Conservation (phyloP, 495 filamentous ascomycete species). For the Daldinia caldariorum region DNA sequence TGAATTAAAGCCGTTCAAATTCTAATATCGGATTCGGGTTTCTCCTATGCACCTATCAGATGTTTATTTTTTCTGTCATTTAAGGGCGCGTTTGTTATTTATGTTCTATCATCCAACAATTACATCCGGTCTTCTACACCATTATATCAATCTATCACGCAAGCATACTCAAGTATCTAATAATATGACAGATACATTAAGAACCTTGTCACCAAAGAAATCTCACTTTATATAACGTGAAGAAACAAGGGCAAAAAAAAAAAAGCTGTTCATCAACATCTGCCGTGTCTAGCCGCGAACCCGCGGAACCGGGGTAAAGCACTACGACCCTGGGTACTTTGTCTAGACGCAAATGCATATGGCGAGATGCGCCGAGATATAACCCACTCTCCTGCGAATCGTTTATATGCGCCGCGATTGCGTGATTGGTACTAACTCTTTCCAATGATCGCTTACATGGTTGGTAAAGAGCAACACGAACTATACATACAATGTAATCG, state of each 20-base stretch:
- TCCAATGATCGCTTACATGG: conserved; percentile 25
- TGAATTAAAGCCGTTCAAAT: neutral
- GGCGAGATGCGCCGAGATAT: conserved; percentile 22
- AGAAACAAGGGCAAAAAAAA: neutral
- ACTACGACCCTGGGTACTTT: neutral
- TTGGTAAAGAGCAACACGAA: neutral
- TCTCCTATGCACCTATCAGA: conserved; percentile 1
- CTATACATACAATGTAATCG: neutral
- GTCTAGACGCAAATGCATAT: neutral
- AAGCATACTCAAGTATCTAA: neutral
- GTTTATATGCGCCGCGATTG: conserved; percentile 33
- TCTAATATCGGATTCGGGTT: neutral
- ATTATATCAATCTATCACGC: conserved; percentile 1
- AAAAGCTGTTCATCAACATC: neutral
- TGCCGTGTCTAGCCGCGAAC: neutral
- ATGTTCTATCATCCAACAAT: neutral
- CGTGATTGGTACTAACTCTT: conserved; percentile 36
- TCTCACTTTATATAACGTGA: neutral
- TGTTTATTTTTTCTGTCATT: neutral
- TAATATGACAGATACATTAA: neutral
- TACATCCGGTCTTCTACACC: neutral
- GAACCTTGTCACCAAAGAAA: neutral
- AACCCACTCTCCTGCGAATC: conserved; percentile 12
- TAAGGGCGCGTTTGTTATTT: neutral
- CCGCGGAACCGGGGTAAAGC: neutral